phyloP scores from a whole-genome alignment of 2,329 filamentous ascomycete genomes.

The Arthrobotrys musiformis region DNA sequence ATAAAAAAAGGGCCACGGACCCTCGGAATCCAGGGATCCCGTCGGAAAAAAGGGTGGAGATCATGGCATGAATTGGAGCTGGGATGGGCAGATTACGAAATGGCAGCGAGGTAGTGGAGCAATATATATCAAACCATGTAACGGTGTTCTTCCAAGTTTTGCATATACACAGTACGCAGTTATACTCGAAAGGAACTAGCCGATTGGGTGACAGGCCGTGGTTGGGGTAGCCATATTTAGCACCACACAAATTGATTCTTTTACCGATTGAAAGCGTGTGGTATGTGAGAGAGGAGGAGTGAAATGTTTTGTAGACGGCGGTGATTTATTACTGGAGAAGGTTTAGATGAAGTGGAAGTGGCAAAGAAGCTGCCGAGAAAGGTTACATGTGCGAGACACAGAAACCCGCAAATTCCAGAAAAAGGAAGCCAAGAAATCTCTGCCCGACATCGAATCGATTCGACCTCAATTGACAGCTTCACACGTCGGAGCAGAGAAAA shows the following conservation, averaged over 20 bases:
- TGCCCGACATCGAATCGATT: neutral
- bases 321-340: neutral
- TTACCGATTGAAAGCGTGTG: neutral
- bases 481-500: neutral
- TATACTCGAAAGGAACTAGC: neutral
- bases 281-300: neutral
- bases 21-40: neutral
- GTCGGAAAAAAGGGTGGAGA: slow-evolving; percentile 7
- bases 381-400: slow-evolving; percentile 8
- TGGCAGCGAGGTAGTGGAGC: neutral
- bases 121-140: slow-evolving; percentile 19
- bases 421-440: slow-evolving; percentile 8
- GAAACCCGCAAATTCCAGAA: neutral
- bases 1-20: neutral
- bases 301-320: neutral
- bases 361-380: slow-evolving; percentile 4
- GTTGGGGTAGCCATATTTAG: slow-evolving; percentile 10
- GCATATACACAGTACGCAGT: neutral
- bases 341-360: neutral
- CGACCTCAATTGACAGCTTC: neutral
- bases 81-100: slow-evolving; percentile 13
- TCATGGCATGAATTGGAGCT: neutral
- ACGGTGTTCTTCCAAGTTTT: slow-evolving; percentile 14
- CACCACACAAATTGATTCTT: too few species aligned
- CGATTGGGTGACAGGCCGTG: slow-evolving; percentile 12